phyloP scores from a whole-genome alignment of 352 stramenopile species.

The Phytophthora vignae region DNA sequence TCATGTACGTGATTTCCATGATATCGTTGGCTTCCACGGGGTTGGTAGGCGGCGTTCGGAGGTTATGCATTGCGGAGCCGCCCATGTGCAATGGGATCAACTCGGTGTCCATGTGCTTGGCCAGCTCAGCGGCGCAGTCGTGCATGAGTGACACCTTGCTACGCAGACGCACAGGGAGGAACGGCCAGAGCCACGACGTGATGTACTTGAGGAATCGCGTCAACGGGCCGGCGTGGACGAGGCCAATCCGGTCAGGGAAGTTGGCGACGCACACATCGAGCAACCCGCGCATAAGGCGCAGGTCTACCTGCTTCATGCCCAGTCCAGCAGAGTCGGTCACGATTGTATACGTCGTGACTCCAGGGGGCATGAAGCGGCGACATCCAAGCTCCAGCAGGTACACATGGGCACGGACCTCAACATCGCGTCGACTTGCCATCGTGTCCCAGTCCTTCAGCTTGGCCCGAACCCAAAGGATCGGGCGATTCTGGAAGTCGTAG shows the following conservation, averaged over 20 bases:
- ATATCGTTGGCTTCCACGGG: constrained; percentile 31
- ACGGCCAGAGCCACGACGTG: constrained; percentile 62
- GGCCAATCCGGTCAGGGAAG: constrained; percentile 71
- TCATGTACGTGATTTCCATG: constrained; percentile 70
- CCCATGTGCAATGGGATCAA: constrained; percentile 67
- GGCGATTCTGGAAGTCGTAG: constrained; percentile 72
- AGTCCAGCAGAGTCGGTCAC: constrained; percentile 64
- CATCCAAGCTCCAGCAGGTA: constrained; percentile 66
- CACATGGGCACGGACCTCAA: constrained; percentile 67
- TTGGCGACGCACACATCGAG: constrained; percentile 71
- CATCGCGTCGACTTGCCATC: constrained; percentile 57
- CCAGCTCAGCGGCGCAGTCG: constrained; percentile 57
- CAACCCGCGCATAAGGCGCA: constrained; percentile 71
- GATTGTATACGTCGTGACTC: constrained; percentile 67
- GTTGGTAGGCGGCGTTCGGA: constrained; percentile 32
- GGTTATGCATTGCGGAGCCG: constrained; percentile 46
- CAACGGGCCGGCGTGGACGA: constrained; percentile 64
- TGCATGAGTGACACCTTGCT: constrained; percentile 73
- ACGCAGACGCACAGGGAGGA: constrained; percentile 58
- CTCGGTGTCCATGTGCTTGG: constrained; percentile 66
- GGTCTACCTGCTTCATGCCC: constrained; percentile 56
- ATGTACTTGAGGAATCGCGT: constrained; percentile 66
- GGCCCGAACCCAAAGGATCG: constrained; percentile 72
- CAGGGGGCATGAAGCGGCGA: constrained; percentile 62
- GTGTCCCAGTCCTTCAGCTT: constrained; percentile 66